Conservation (phyloP, 1,284 basidiomycete species). For the Trametes sp. region DNA sequence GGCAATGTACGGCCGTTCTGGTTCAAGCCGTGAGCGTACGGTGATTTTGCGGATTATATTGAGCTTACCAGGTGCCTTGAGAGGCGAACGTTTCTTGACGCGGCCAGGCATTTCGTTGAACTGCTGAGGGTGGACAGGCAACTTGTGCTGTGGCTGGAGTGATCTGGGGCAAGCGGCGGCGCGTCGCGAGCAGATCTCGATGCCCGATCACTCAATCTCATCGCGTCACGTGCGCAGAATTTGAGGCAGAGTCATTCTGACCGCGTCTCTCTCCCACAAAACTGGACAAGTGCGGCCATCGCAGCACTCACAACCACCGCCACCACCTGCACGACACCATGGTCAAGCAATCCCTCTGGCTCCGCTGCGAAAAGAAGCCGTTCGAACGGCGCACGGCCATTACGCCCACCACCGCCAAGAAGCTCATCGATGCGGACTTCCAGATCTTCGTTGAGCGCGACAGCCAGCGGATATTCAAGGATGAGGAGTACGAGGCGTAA, state of each 20-base stretch:
- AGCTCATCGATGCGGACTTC: slow-evolving; percentile 92
- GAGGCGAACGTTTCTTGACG: slow-evolving; percentile 39
- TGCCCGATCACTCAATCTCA: slow-evolving; percentile 26
- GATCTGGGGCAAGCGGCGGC: background rate
- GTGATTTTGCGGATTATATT: background rate
- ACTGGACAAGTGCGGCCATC: background rate
- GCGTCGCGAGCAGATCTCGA: slow-evolving; percentile 18
- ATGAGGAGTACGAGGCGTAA: slow-evolving; percentile 92
- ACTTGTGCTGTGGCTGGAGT: slow-evolving; percentile 10
- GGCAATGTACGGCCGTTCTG: slow-evolving; percentile 72
- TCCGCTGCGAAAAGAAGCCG: slow-evolving; percentile 94
- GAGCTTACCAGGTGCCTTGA: slow-evolving; percentile 38
- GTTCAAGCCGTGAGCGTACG: background rate
- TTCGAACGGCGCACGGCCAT: slow-evolving; percentile 95
- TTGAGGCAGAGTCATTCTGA: slow-evolving; percentile 31
- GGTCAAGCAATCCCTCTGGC: slow-evolving; percentile 69
- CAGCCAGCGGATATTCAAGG: slow-evolving; percentile 94
- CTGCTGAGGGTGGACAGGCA: background rate
- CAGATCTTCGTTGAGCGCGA: slow-evolving; percentile 94
- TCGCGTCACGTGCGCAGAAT: slow-evolving; percentile 24
- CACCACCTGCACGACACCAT: slow-evolving; percentile 34
- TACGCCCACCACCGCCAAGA: slow-evolving; percentile 92
- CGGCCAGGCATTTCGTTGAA: slow-evolving; percentile 24
- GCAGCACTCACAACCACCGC: slow-evolving; percentile 6
- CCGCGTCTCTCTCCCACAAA: slow-evolving; percentile 7